Evolutionary conservation across 768 basidiomycete species (phyloP).

Genomic region (Pisolithus albus): DNA sequence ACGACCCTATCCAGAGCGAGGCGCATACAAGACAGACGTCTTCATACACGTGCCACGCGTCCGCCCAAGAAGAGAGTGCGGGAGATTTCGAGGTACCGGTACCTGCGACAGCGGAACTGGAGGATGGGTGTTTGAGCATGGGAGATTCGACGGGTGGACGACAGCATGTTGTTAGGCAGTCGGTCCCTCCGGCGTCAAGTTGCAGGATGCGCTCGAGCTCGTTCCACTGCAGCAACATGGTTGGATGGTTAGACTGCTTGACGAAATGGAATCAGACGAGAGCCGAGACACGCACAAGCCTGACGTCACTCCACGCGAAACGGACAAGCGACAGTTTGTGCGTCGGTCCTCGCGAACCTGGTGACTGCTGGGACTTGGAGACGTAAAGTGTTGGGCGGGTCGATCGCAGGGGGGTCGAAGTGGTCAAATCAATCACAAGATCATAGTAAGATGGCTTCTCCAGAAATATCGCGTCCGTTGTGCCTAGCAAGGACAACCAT

Average conservation of each 20-base stretch:
- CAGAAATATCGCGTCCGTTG: slow-evolving; percentile 79
- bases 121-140: slow-evolving; percentile 3
- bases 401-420: slow-evolving; percentile 51
- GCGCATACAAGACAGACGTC: slow-evolving; percentile 81
- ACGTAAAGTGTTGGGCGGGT: slow-evolving; percentile 62
- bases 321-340: slow-evolving; percentile 56
- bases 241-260: neutral
- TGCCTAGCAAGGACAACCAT: slow-evolving; percentile 33
- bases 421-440: slow-evolving; percentile 72
- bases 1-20: slow-evolving; percentile 72
- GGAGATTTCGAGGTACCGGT: slow-evolving; percentile 27
- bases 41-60: slow-evolving; percentile 78
- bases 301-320: slow-evolving; percentile 82
- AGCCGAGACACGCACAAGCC: slow-evolving; percentile 41
- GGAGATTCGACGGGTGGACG: slow-evolving; percentile 18
- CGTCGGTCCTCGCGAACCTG: slow-evolving; percentile 34
- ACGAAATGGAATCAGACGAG: neutral
- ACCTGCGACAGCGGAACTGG: neutral
- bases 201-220: slow-evolving; percentile 66
- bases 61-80: slow-evolving; percentile 52
- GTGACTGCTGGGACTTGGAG: slow-evolving; percentile 39
- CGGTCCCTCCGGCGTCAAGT: slow-evolving; percentile 33
- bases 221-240: slow-evolving; percentile 51
- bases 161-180: slow-evolving; percentile 29
- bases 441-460: slow-evolving; percentile 79